phyloP scores from a whole-genome alignment of 495 filamentous ascomycete species.

The Hypoxylon perforatum region DNA sequence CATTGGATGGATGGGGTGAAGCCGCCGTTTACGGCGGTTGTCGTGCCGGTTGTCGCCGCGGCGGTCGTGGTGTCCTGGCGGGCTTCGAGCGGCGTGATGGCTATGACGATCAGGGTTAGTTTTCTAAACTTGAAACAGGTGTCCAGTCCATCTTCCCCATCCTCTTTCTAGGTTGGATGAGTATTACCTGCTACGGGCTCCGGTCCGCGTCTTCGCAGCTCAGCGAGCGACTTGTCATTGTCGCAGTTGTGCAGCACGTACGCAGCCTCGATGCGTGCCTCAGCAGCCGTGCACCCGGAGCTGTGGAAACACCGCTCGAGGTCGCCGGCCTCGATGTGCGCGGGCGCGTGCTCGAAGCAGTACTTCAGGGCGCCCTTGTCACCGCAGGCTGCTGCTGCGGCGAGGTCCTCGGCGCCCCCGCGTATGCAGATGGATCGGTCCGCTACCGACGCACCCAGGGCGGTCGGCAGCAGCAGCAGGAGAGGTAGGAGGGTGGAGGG shows the following conservation, averaged over 20 bases:
- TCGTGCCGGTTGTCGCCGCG: conserved; percentile 18
- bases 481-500: conserved; percentile 29
- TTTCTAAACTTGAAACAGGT: neutral
- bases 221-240: conserved; percentile 23
- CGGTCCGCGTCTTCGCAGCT: conserved; percentile 47
- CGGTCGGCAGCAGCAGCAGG: conserved; percentile 21
- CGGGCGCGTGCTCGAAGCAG: conserved; percentile 44
- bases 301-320: conserved; percentile 53
- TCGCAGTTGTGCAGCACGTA: conserved; percentile 49
- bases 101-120: conserved; percentile 6
- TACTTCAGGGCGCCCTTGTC: conserved; percentile 47
- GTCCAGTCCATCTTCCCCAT: neutral
- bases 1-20: conserved; percentile 42
- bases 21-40: conserved; percentile 20
- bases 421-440: conserved; percentile 48
- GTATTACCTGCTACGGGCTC: conserved; percentile 29
- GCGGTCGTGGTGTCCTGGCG: conserved; percentile 19
- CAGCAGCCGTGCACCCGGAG: conserved; percentile 52
- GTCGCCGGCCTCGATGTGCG: conserved; percentile 33
- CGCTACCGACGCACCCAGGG: conserved; percentile 20
- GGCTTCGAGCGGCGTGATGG: conserved; percentile 16
- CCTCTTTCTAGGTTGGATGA: no score
- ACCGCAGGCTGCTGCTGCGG: conserved; percentile 50
- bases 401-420: conserved; percentile 44
- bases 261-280: conserved; percentile 49